These are phyloP conservation scores for Talaromyces sp. DNA, from an alignment of 2,329 filamentous ascomycete species.

Conservation along the genomic window DNA sequence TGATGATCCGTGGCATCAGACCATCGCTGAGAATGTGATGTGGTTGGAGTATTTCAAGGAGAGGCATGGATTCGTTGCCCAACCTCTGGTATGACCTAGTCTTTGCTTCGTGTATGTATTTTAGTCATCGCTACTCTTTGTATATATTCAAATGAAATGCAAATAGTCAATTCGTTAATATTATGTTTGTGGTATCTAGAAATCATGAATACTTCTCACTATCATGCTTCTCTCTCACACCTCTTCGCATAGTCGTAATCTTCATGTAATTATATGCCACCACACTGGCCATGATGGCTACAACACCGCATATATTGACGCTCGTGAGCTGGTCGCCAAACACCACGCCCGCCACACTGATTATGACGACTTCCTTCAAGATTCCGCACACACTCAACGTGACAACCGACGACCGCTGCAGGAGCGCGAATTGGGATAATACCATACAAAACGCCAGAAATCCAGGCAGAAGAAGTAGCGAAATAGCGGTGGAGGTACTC, in stretches of 20 bases:
- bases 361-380: conserved; percentile 98
- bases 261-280: conserved; percentile 93
- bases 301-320: conserved; percentile 80
- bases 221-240: conserved; percentile 51
- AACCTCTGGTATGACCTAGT: background rate
- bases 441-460: conserved; percentile 95
- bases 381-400: conserved; percentile 96
- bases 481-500: conserved; percentile 57
- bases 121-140: background rate
- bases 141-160: background rate
- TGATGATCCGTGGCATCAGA: conserved; percentile 19
- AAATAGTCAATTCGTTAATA: background rate
- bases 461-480: conserved; percentile 84
- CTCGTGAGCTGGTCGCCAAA: conserved; percentile 85
- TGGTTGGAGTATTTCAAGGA: conserved; percentile 19
- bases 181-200: background rate
- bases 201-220: conserved; percentile 20
- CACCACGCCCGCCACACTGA: conserved; percentile 78
- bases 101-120: background rate
- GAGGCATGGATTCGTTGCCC: conserved; percentile 5
- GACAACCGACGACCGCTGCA: conserved; percentile 92
- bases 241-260: conserved; percentile 78
- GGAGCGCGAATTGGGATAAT: conserved; percentile 89
- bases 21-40: conserved; percentile 17
- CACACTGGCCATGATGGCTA: conserved; percentile 87